Base-by-base conservation (phyloP, 768 basidiomycete genomes). In the Phlebiopsis flavidoalba region DNA sequence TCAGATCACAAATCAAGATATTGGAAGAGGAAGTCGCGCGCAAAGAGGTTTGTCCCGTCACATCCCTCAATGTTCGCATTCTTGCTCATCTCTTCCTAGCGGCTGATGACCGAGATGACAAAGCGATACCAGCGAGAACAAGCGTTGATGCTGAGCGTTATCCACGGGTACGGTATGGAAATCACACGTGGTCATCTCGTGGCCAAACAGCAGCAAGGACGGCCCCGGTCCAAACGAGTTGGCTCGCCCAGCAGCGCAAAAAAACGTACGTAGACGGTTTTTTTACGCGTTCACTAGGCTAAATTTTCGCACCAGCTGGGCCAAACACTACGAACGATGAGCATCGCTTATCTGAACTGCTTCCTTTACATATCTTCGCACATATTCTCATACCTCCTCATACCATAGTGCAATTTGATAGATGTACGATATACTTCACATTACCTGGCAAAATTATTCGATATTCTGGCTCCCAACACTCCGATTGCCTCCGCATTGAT, bases 91-190 rank as follows among this genome's bases (percentile, higher is more conserved):
- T 31, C 50, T 22, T 33, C 24, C 21, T 58, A 70, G 87, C 74
- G 79, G 46, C 72, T 83, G 35, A 73, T 80, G 64, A 67, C 73
- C 50, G 87, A 92, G 31, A 58, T 72, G 12, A 80, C 83, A 37
- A 79, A 77, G 60, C 80, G 85, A 43, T 92, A 93, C 70, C 80
- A 81, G 52, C 77, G 80, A 53, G 94, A 98, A 70, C 90, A 93
- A 65, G 83, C 87, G 64, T 79, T 93, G 59, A 89, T 97, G 86
- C 75, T 93, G 21, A 82, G 87, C 58, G 83, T 85, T 5, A 78
- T 93, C 62, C 91, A 93, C 70, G 78, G 77, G 45, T 74, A 84
- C 47, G 89, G 91, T 11, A 85, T 89, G 80, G 77, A 79, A 55
- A 82, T 77, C 19, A 75, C 82, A 46, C 81, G 89, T 60, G 79